phyloP scores from a whole-genome alignment of 73 alveolate genomes.

The Tetrahymena borealis region DNA sequence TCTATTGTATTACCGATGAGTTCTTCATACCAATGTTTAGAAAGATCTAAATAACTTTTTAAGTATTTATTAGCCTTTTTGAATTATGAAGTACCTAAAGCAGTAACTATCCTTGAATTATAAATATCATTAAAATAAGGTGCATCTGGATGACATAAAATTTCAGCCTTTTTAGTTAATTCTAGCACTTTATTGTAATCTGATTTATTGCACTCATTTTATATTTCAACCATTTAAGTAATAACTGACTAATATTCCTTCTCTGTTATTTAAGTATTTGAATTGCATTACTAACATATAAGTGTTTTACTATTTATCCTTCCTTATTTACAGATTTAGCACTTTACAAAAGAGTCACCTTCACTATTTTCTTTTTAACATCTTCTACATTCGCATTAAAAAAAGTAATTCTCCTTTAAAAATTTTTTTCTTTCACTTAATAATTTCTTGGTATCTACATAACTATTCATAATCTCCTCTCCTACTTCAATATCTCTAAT shows the following conservation, averaged over 20 bases:
- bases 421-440: background rate
- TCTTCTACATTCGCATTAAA: background rate
- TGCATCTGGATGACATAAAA: background rate
- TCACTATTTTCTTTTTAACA: background rate
- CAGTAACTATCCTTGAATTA: background rate
- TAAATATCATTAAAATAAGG: background rate
- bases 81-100: background rate
- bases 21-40: background rate
- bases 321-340: background rate
- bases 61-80: background rate
- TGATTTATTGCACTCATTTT: background rate
- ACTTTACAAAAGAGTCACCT: background rate
- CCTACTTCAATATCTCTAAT: background rate
- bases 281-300: background rate
- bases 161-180: background rate
- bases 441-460: background rate
- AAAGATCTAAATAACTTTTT: background rate
- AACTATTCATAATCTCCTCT: background rate
- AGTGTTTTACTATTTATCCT: background rate
- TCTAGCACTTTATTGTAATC: background rate
- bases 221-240: background rate
- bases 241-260: background rate
- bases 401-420: background rate
- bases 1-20: background rate
- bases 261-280: background rate